A percentile compares a stretch with the other conserved stretches of the same genome.
These are phyloP conservation scores for Brassica rapa DNA, from an alignment of 345 rosid genomes.

Conservation along the genomic window DNA sequence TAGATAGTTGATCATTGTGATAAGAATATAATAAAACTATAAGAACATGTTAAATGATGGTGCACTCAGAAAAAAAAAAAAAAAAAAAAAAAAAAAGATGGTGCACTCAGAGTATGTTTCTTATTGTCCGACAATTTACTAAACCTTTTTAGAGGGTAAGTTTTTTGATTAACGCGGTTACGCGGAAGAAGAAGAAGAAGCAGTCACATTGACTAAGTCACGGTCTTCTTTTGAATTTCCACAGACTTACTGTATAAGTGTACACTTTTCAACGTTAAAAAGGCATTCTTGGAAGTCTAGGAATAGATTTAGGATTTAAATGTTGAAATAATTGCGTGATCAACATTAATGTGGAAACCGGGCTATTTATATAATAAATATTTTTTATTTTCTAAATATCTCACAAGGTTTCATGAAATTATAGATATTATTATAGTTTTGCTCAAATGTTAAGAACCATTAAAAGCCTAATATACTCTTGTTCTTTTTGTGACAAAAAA, in stretches of 20 bases:
- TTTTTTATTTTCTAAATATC: too few relatives aligned
- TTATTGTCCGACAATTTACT: background rate
- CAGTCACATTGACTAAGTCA: constrained; percentile 1
- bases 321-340: background rate
- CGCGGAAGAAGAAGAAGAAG: background rate
- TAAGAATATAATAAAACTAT: background rate
- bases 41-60: background rate
- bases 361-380: too few relatives aligned
- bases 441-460: background rate
- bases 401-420: too few relatives aligned
- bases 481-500: too few relatives aligned
- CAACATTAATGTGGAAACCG: background rate
- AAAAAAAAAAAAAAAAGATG: too few relatives aligned
- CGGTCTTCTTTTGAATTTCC: background rate
- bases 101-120: background rate
- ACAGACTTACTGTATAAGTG: background rate
- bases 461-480: too few relatives aligned
- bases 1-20: background rate
- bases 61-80: background rate
- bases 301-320: background rate
- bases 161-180: background rate
- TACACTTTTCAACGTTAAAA: background rate
- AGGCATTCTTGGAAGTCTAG: background rate
- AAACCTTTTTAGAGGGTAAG: background rate
- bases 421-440: background rate